Evolutionary conservation across 2,329 filamentous ascomycete genomes (phyloP).

Genomic region (Diaporthe humulicola): DNA sequence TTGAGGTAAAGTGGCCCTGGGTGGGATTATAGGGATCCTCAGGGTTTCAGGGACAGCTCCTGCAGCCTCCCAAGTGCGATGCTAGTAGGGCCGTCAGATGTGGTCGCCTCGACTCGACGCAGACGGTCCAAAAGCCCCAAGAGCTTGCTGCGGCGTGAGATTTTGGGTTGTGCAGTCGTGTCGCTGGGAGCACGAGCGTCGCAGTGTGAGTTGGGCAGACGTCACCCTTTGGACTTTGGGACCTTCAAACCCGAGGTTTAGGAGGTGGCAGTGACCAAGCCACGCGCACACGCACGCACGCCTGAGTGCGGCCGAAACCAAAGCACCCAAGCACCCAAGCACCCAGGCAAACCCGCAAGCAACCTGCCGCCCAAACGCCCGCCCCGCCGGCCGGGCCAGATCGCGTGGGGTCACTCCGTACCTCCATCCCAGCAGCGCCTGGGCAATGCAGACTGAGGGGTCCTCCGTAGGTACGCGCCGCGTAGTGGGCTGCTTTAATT

Average conservation of each 20-base stretch:
- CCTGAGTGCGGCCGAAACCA: conserved; percentile 14
- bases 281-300: neutral
- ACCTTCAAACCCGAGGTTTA: conserved; percentile 22
- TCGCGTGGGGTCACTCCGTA: conserved; percentile 33
- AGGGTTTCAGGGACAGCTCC: conserved; percentile 27
- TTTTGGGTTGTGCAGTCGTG: conserved; percentile 12
- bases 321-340: neutral
- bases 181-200: neutral
- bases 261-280: conserved; percentile 44
- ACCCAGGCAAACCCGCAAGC: neutral
- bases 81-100: conserved; percentile 18
- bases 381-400: conserved; percentile 26
- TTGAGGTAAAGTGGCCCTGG: neutral
- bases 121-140: neutral
- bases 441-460: neutral
- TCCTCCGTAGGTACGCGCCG: neutral
- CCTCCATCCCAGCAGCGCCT: conserved; percentile 6
- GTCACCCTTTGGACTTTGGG: conserved; percentile 28
- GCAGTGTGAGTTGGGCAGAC: conserved; percentile 14
- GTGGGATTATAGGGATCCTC: conserved; percentile 15
- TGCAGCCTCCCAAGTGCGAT: neutral
- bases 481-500: conserved; percentile 7
- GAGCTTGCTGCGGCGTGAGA: neutral
- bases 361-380: neutral
- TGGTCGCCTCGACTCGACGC: conserved; percentile 3